phyloP scores from a whole-genome alignment of 2,329 filamentous ascomycete species.

The Verticillium alfalfae region DNA sequence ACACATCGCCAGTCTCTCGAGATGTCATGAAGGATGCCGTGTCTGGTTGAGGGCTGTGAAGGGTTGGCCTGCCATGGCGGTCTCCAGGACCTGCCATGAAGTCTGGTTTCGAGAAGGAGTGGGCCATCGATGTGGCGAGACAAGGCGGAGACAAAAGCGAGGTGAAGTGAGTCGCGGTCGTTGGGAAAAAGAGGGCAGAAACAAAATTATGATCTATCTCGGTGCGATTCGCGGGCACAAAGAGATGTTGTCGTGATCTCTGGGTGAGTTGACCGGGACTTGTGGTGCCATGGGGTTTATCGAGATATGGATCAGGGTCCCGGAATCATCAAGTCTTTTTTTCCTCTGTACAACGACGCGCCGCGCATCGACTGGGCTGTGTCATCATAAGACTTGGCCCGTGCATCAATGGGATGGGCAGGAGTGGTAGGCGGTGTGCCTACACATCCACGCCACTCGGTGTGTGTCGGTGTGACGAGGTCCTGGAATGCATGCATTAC shows the following conservation, averaged over 20 bases:
- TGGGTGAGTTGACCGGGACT: not conserved
- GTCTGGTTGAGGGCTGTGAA: conserved; percentile 1
- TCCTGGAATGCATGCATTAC: too few relatives aligned
- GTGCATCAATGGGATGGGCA: not conserved
- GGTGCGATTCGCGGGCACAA: not conserved
- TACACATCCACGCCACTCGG: not conserved
- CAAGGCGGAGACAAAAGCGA: not conserved
- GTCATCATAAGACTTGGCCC: not conserved
- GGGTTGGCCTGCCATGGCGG: conserved; percentile 9
- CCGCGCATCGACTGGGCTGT: not conserved
- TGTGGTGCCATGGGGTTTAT: not conserved
- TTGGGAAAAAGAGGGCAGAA: not conserved
- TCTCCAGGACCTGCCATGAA: conserved; percentile 25
- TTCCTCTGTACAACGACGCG: not conserved
- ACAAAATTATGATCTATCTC: not conserved
- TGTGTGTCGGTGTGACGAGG: not conserved
- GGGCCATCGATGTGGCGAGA: conserved; percentile 20
- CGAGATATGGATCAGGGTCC: not conserved
- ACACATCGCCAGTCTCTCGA: conserved; percentile 53
- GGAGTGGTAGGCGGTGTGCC: not conserved
- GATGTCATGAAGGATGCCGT: conserved; percentile 27
- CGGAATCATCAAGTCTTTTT: not conserved
- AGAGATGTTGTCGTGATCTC: not conserved
- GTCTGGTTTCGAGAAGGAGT: conserved; percentile 17
- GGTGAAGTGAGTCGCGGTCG: not conserved